Evolutionary conservation across 495 filamentous ascomycete genomes (phyloP), one percentile per base, ranked within the genome.

Genomic region (Copromyces sp.): DNA sequence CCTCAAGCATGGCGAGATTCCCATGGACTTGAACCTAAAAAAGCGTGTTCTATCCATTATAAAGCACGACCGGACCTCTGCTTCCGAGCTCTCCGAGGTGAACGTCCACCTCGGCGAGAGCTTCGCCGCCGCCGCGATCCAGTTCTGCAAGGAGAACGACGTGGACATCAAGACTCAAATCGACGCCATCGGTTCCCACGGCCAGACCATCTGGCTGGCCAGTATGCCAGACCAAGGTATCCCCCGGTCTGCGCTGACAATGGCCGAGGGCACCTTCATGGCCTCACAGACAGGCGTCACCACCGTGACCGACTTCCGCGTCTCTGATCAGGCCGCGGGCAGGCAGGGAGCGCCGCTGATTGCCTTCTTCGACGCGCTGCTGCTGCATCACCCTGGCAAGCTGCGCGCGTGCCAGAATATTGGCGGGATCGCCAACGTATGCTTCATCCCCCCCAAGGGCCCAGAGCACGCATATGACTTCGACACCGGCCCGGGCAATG

Each of bases 371-470:
- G 85, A 89, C 69, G 83, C 84, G 2, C 75, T 89, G 9, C 73
- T 89, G 16, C 80, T 89, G 32, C 86, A 87, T 68, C 86, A 89
- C 70, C 87, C 86, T 8, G 87, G 83, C 14, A 88, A 87, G 75
- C 73, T 85, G 4, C 84, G 86, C 65, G 84, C 83, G 11, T 89
- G 86, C 75, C 87, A 89, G 78, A 89, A 89, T 75, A 88, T 89
- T 73, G 86, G 87, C 70, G 86, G 87, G 9, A 89, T 89, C 47
- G 86, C 84, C 44, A 89, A 89, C 74, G 85, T 89, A 37, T 89
- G 85, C 79, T 88, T 89, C 75, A 87, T 89, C 29, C 86, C 86
- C 3, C 84, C 88, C 0, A 86, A 88, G 47, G 82, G 84, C 29
- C 76, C 86, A 17, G 80, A 85, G 24, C 81, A 79, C 61, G 83